Evolutionary conservation across 2,329 filamentous ascomycete species (phyloP), one percentile per base, ranked within the genome.

Genomic region (Colletotrichum lupini): DNA sequence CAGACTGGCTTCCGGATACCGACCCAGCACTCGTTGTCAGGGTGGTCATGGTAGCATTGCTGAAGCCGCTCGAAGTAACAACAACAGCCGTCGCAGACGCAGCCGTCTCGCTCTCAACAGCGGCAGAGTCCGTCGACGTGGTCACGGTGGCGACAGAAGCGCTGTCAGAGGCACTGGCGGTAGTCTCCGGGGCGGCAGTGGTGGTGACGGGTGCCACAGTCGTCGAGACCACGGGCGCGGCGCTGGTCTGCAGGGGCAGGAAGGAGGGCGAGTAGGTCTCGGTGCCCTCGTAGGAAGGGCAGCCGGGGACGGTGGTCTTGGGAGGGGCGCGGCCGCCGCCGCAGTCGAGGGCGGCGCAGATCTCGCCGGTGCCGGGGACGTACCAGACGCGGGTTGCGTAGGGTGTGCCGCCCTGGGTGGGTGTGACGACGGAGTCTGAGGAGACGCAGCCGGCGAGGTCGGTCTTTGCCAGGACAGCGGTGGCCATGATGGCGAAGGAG

Each of bases 331-430:
- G 86, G 68, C 91, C 92, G 75, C 92, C 92, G 71, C 92, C 91
- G 81, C 92, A 93, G 86, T 93, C 91, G 76, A 91, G 85, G 74
- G 89, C 78, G 12, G 85, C 84, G 86, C 92, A 93, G 79, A 93
- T 84, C 83, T 93, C 91, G 79, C 91, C 90, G 22, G 87, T 90
- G 76, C 82, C 90, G 2, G 90, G 91, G 66, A 92, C 87, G 80
- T 90, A 92, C 85, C 86, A 93, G 77, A 90, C 81, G 59, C 87
- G 73, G 68, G 85, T 87, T 56, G 85, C 84, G 76, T 86, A 87
- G 72, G 81, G 79, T 11, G 73, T 69, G 35, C 71, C 67, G 60
- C 71, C 71, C 16, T 68, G 46, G 67, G 68, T 74, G 1, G 64
- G 67, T 11, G 63, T 68, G 55, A 79, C 75, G 68, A 76, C 71